Percentiles rank a stretch among this genome's conserved stretches.
phyloP scores from a whole-genome alignment of 495 filamentous ascomycete genomes.

The Penicillium cosmopolitanum region DNA sequence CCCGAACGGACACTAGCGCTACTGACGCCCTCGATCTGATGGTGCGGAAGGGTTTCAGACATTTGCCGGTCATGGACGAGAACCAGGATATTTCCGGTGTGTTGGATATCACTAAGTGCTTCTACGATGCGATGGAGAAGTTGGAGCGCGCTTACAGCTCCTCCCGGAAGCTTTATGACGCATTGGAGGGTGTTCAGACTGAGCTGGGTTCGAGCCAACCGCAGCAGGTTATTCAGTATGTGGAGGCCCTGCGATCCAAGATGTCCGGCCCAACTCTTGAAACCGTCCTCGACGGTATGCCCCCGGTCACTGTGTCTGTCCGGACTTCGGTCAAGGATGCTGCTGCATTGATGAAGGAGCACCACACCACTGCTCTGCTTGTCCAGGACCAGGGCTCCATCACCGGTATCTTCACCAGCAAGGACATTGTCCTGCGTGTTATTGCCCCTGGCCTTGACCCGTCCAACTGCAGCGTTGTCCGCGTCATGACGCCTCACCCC shows the following conservation, averaged over 20 bases:
- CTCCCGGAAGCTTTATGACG: constrained; percentile 94
- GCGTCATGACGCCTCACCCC: constrained; percentile 98
- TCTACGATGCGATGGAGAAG: constrained; percentile 99
- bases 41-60: constrained; percentile 96
- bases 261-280: constrained; percentile 98
- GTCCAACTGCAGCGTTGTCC: constrained; percentile 91
- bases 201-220: constrained; percentile 95
- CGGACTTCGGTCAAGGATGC: constrained; percentile 96
- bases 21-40: constrained; percentile 97
- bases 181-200: constrained; percentile 97
- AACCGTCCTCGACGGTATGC: constrained; percentile 87
- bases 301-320: constrained; percentile 92
- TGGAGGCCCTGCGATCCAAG: constrained; percentile 90
- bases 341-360: constrained; percentile 93
- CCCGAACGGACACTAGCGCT: constrained; percentile 94
- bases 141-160: constrained; percentile 95
- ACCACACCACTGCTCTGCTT: constrained; percentile 94
- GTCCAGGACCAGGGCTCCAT: constrained; percentile 97
- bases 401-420: constrained; percentile 99
- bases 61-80: constrained; percentile 99
- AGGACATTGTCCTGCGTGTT: constrained; percentile 96
- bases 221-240: constrained; percentile 98
- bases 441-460: constrained; percentile 97
- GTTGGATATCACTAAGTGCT: constrained; percentile 98
- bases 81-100: constrained; percentile 99